These are phyloP conservation scores for Ustilago loliicola DNA, from an alignment of 1,284 basidiomycete species.

Conservation along the genomic window DNA sequence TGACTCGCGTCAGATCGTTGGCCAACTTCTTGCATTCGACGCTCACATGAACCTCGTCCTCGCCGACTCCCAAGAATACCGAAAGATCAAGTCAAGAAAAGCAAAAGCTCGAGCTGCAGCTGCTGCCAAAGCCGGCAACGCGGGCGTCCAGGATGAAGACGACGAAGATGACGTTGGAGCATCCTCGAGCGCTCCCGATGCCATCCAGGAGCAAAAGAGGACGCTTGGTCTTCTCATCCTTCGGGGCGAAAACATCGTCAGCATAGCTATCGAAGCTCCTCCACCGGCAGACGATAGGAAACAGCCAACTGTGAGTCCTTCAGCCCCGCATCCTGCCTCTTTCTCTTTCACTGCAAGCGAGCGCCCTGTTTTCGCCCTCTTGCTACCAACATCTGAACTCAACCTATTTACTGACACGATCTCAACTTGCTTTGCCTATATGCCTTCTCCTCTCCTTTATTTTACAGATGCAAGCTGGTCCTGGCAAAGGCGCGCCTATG, in stretches of 20 bases:
- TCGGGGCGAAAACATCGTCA: conserved; percentile 95
- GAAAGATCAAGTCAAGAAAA: conserved; percentile 65
- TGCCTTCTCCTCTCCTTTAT: neutral
- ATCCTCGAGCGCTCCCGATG: conserved; percentile 25
- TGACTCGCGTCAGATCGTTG: conserved; percentile 93
- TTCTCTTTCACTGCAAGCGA: neutral
- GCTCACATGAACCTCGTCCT: conserved; percentile 99
- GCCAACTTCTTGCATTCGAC: conserved; percentile 99
- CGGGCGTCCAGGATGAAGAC: conserved; percentile 49
- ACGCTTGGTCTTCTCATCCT: conserved; percentile 94
- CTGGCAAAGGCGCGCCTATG: conserved; percentile 93
- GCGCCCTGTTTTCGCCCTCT: neutral
- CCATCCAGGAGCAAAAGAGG: conserved; percentile 93
- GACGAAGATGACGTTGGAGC: conserved; percentile 58
- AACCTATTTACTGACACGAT: neutral
- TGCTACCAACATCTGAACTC: neutral
- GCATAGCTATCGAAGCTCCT: conserved; percentile 93
- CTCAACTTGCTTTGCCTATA: neutral
- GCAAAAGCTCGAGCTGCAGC: conserved; percentile 43
- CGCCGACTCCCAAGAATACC: conserved; percentile 77
- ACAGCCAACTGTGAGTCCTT: conserved; percentile 77
- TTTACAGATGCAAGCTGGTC: conserved; percentile 81
- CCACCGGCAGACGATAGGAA: conserved; percentile 91
- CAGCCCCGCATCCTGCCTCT: neutral
- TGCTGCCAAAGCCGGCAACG: conserved; percentile 47